phyloP scores from a whole-genome alignment of 305 asterid genomes.

The Salvia sclarea region DNA sequence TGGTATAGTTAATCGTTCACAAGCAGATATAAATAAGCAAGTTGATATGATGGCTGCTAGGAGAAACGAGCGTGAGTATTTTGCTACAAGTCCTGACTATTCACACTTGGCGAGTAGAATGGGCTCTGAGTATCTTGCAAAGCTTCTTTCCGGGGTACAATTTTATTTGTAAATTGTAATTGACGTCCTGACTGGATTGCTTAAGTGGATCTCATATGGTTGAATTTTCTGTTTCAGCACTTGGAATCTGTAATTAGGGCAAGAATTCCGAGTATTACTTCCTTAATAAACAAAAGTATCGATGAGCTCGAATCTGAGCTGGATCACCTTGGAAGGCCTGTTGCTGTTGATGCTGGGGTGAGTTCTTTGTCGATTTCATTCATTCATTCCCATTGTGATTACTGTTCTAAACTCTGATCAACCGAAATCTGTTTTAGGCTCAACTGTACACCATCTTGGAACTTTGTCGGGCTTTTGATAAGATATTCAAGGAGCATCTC shows the following conservation, averaged over 20 bases:
- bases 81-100: conserved; percentile 86
- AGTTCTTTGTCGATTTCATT: conserved; percentile 31
- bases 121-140: conserved; percentile 98
- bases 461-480: conserved; percentile 94
- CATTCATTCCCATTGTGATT: conserved; percentile 24
- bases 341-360: conserved; percentile 93
- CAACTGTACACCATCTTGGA: conserved; percentile 92
- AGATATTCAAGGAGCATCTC: conserved; percentile 93
- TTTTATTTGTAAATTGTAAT: conserved; percentile 23
- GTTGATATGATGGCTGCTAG: conserved; percentile 77
- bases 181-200: conserved; percentile 23
- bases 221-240: conserved; percentile 60
- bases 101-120: conserved; percentile 84
- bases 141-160: conserved; percentile 81
- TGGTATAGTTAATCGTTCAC: conserved; percentile 92
- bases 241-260: conserved; percentile 84
- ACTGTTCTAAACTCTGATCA: conserved; percentile 12
- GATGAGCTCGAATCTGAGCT: conserved; percentile 95
- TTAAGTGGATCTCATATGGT: conserved; percentile 30
- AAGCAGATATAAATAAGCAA: conserved; percentile 84
- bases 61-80: conserved; percentile 81
- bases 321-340: conserved; percentile 90
- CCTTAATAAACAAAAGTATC: conserved; percentile 78
- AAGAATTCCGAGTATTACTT: conserved; percentile 85
- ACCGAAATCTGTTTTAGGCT: conserved; percentile 59